These are phyloP conservation scores for Diplodia sapinea DNA, from an alignment of 2,329 filamentous ascomycete species.

Conservation along the genomic window DNA sequence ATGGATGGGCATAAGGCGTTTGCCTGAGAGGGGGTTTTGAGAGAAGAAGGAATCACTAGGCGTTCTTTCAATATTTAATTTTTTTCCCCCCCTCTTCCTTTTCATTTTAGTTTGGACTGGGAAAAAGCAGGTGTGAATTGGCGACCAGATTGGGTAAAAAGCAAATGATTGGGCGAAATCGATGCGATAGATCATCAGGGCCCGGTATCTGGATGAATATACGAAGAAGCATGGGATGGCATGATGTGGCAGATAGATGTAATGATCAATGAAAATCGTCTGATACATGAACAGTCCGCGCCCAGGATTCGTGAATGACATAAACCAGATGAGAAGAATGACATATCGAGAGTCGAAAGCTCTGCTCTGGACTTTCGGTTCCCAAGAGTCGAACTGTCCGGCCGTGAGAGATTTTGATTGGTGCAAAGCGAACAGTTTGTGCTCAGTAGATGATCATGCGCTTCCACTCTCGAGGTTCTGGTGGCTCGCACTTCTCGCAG, in stretches of 20 bases:
- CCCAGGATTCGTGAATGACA: background rate
- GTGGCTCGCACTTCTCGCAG: background rate
- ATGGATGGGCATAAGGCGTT: constrained; percentile 32
- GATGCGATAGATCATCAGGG: background rate
- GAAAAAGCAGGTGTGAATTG: no score
- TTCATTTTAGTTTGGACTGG: no score
- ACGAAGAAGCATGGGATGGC: no score
- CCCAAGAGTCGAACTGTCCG: no score
- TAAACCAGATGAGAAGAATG: no score
- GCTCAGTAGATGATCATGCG: background rate
- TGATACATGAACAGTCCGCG: background rate
- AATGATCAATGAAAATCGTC: background rate
- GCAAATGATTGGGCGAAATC: background rate
- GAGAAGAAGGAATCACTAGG: background rate
- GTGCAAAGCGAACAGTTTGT: no score
- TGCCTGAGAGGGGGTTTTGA: constrained; percentile 6
- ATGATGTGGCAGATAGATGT: no score
- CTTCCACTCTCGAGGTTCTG: background rate
- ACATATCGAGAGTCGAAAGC: no score
- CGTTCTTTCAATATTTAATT: no score
- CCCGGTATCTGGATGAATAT: no score
- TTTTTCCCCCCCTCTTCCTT: background rate
- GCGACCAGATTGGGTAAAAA: background rate
- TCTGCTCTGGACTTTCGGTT: background rate
- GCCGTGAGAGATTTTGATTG: background rate